These are phyloP conservation scores for Cercospora janseana DNA, from an alignment of 2,329 filamentous ascomycete genomes.

Conservation along the genomic window DNA sequence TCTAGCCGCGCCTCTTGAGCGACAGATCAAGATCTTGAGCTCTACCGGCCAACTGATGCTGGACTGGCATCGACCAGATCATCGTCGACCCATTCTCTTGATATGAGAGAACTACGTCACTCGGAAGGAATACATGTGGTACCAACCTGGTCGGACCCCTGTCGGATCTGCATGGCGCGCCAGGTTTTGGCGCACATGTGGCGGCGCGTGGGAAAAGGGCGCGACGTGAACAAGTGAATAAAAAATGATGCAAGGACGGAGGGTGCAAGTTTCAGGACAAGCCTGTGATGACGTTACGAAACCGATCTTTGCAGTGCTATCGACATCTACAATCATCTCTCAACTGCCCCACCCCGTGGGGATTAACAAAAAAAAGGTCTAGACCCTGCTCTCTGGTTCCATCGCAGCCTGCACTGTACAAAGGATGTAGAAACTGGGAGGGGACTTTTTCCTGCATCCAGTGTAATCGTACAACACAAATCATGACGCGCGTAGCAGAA, in stretches of 20 bases:
- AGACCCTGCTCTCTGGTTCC: too few species aligned
- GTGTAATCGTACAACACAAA: slow-evolving; percentile 6
- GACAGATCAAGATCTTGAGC: not conserved
- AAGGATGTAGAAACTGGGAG: not conserved
- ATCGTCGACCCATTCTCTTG: too few species aligned
- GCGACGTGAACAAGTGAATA: too few species aligned
- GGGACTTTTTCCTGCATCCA: not conserved
- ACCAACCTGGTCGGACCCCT: slow-evolving; percentile 6
- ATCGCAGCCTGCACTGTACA: not conserved
- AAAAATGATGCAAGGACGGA: not conserved
- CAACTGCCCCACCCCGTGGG: too few species aligned
- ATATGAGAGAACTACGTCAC: slow-evolving; percentile 13
- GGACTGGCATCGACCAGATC: not conserved
- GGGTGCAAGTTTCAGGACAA: too few species aligned
- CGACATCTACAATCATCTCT: too few species aligned
- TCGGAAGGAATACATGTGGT: not conserved
- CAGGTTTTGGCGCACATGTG: slow-evolving; percentile 7
- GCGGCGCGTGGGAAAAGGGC: slow-evolving; percentile 4
- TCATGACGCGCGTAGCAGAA: slow-evolving; percentile 13
- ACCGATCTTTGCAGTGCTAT: too few species aligned
- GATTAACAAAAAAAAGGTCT: too few species aligned
- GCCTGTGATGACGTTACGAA: slow-evolving; percentile 5
- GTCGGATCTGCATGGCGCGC: slow-evolving; percentile 3
- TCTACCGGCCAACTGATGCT: too few species aligned
- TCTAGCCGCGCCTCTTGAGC: not conserved